Conservation (phyloP, 768 basidiomycete species). For the Hericium coralloides region DNA sequence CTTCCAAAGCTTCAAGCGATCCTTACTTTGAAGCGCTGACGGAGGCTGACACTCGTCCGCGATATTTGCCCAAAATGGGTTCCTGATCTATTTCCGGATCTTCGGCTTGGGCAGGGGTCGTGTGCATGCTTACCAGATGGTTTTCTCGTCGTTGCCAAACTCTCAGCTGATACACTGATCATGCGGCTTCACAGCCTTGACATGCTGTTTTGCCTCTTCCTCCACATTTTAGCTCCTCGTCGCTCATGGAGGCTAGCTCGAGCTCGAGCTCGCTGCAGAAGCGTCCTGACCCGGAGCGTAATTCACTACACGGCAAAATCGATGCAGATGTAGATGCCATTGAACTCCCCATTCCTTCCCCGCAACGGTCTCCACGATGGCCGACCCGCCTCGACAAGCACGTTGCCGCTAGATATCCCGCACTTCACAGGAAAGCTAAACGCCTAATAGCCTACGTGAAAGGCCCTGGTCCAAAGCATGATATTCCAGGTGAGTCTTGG, state of each 20-base stretch:
- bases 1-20: neutral
- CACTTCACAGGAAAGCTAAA: slow-evolving; percentile 8
- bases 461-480: slow-evolving; percentile 53
- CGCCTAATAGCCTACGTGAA: slow-evolving; percentile 30
- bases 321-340: neutral
- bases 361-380: neutral
- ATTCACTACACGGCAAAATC: neutral
- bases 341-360: neutral
- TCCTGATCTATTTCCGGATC: too few relatives aligned
- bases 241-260: slow-evolving; percentile 2
- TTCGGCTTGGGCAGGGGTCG: neutral
- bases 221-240: neutral
- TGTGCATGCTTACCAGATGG: neutral
- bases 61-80: too few relatives aligned
- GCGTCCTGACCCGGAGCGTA: neutral
- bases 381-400: neutral
- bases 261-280: slow-evolving; percentile 1
- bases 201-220: neutral
- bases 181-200: neutral
- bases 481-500: slow-evolving; percentile 34
- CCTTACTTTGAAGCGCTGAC: too few relatives aligned
- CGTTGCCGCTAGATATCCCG: slow-evolving; percentile 9
- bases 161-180: neutral
- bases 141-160: neutral
- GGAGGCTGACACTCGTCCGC: neutral